Conservation (phyloP, 306 rosid genomes). For the Vicia sativa region DNA sequence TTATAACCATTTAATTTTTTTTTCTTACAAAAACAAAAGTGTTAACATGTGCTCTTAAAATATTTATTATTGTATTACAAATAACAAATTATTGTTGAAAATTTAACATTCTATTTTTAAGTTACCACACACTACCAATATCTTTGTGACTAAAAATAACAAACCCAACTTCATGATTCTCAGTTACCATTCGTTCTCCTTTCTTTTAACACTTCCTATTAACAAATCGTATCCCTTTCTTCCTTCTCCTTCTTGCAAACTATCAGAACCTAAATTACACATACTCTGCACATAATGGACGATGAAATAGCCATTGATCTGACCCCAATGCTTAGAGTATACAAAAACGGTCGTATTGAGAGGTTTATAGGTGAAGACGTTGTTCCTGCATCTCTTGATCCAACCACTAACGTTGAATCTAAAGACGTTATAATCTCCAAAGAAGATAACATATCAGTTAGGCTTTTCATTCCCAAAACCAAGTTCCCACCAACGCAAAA, state of each 20-base stretch:
- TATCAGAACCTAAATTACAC: neutral
- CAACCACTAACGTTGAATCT: conserved; percentile 53
- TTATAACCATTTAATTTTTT: no score
- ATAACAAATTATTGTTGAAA: no score
- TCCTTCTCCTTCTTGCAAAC: conserved; percentile 13
- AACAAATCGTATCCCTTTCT: neutral
- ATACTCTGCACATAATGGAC: neutral
- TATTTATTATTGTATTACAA: no score
- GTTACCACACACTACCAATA: no score
- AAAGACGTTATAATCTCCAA: conserved; percentile 60
- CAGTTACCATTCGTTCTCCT: neutral
- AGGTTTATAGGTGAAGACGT: conserved; percentile 44
- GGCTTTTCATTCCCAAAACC: conserved; percentile 58
- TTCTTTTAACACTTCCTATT: neutral
- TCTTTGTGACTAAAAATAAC: neutral
- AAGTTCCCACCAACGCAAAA: conserved; percentile 30
- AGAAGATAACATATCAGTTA: conserved; percentile 47
- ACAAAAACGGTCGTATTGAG: conserved; percentile 58
- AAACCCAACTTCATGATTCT: neutral
- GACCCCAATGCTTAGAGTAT: conserved; percentile 49
- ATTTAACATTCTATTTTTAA: no score
- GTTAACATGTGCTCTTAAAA: no score
- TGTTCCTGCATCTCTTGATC: conserved; percentile 44
- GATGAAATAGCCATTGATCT: conserved; percentile 41
- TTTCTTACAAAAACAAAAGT: no score